Conservation (phyloP, 305 asterid genomes). For the Solanum hybrid region DNA sequence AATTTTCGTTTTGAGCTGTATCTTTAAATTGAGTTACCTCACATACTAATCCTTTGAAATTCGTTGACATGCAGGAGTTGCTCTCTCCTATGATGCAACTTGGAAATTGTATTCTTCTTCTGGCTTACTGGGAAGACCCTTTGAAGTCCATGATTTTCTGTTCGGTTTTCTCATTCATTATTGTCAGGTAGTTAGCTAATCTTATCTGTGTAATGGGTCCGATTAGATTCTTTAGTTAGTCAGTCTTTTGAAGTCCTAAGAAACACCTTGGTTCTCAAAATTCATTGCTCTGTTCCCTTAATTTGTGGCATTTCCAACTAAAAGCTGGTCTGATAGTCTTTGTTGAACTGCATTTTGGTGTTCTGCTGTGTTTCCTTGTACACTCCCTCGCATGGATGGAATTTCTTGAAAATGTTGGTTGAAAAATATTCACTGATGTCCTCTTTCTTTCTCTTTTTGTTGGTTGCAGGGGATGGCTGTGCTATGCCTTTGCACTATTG, state of each 20-base stretch:
- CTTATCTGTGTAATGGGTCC: neutral
- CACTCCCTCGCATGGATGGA: neutral
- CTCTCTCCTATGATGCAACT: slow-evolving; percentile 57
- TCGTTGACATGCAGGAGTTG: slow-evolving; percentile 61
- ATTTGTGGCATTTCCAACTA: neutral
- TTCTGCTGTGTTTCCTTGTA: neutral
- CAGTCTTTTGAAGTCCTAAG: neutral
- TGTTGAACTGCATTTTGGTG: neutral
- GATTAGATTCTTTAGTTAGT: neutral
- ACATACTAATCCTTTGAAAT: neutral
- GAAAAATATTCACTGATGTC: neutral
- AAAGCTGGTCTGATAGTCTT: neutral
- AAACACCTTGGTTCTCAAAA: neutral
- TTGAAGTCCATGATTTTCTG: slow-evolving; percentile 55
- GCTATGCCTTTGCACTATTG: slow-evolving; percentile 40
- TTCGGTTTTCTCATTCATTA: slow-evolving; percentile 39
- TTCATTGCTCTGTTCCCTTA: neutral
- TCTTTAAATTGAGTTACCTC: neutral
- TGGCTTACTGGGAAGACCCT: slow-evolving; percentile 77
- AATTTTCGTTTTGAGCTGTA: neutral
- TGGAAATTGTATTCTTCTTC: slow-evolving; percentile 52
- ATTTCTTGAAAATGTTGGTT: neutral
- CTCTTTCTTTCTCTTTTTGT: neutral
- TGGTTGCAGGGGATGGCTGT: slow-evolving; percentile 80
- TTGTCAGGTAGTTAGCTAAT: slow-evolving; percentile 33